A percentile compares a stretch with the other conserved stretches of the same genome.
These are phyloP conservation scores for Fusarium sp. DNA, from an alignment of 2,329 filamentous ascomycete genomes.

Conservation along the genomic window DNA sequence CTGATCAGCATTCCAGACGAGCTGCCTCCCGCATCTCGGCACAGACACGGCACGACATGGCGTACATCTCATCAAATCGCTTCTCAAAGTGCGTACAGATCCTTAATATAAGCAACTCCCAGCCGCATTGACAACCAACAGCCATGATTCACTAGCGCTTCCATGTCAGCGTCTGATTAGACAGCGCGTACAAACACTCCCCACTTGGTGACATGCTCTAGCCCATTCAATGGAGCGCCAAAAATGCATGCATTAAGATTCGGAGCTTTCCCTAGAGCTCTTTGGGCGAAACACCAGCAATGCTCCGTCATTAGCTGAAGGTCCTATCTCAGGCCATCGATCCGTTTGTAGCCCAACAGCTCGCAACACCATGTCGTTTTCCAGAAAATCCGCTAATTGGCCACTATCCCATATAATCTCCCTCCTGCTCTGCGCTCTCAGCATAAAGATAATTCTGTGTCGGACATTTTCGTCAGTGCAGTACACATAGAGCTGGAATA, in stretches of 20 bases:
- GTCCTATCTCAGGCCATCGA: slow-evolving; percentile 8
- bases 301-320: background rate
- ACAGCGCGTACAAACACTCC: background rate
- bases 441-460: background rate
- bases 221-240: background rate
- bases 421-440: background rate
- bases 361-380: background rate
- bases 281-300: background rate
- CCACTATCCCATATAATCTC: slow-evolving; percentile 9
- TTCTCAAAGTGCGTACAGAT: background rate
- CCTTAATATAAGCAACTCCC: background rate
- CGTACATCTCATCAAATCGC: background rate
- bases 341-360: background rate
- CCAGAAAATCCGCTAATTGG: background rate
- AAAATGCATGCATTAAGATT: background rate
- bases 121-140: background rate
- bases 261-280: background rate
- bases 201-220: background rate
- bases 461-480: background rate
- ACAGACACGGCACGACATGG: background rate
- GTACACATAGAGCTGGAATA: slow-evolving; percentile 8
- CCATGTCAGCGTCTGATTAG: background rate
- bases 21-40: background rate
- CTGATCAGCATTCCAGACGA: background rate
- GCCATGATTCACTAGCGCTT: background rate